phyloP scores from a whole-genome alignment of 192 early-diverging fungal genomes.

The Podila epicladia region DNA sequence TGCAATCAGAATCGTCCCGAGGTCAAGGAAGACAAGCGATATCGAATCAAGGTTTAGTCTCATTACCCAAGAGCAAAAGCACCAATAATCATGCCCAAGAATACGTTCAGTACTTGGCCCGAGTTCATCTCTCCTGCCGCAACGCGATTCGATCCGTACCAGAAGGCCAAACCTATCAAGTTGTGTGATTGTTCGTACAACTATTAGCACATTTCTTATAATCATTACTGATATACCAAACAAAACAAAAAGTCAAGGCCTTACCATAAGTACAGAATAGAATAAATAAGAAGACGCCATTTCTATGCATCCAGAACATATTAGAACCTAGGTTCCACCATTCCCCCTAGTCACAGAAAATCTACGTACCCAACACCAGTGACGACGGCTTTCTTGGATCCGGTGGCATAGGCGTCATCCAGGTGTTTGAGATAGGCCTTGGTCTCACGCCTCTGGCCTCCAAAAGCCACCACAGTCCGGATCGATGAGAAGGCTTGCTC shows the following conservation, averaged over 20 bases:
- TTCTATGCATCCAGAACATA: not conserved
- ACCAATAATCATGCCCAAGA: conserved; percentile 91
- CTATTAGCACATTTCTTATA: no score
- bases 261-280: conserved; percentile 77
- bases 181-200: no score
- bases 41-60: no score
- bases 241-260: no score
- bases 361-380: conserved; percentile 64
- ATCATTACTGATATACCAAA: no score
- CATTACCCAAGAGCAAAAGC: conserved; percentile 41
- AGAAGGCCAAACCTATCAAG: conserved; percentile 71
- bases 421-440: conserved; percentile 71
- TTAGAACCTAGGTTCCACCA: no score
- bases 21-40: not conserved
- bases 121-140: conserved; percentile 56
- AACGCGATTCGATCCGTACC: conserved; percentile 82
- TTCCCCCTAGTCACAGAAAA: no score
- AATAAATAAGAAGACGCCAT: conserved; percentile 74
- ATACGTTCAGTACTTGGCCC: conserved; percentile 78
- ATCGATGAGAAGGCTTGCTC: conserved; percentile 88
- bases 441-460: conserved; percentile 75
- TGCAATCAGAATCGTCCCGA: not conserved
- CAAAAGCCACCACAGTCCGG: conserved; percentile 91
- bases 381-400: conserved; percentile 67
- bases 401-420: conserved; percentile 68